Evolutionary conservation across 140 eudicot species (phyloP).

Genomic region (Senecio squalidus): DNA sequence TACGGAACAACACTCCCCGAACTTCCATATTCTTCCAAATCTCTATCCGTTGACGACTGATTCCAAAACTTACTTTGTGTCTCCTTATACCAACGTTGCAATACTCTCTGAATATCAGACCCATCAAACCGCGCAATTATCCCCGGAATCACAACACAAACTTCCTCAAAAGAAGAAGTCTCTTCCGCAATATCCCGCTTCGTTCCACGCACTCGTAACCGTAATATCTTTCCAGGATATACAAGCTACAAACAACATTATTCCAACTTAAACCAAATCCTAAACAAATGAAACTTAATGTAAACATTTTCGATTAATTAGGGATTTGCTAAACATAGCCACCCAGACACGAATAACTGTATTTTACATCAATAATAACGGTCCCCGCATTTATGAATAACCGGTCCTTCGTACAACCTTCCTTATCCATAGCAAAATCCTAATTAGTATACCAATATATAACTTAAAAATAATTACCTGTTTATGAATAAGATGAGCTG

Average conservation of each 20-base stretch:
- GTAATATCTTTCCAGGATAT: conserved; percentile 69
- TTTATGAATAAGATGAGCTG: conserved; percentile 77
- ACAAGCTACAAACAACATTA: conserved; percentile 52
- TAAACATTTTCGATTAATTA: no score
- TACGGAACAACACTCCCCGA: conserved; percentile 57
- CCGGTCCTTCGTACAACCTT: no score
- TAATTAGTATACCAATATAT: no score
- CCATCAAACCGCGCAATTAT: conserved; percentile 97
- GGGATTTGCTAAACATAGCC: no score
- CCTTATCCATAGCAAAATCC: no score
- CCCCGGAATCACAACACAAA: conserved; percentile 75
- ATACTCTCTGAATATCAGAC: conserved; percentile 86
- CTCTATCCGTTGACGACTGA: conserved; percentile 31
- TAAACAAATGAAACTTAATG: no score
- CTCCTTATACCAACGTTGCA: conserved; percentile 64
- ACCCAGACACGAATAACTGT: no score
- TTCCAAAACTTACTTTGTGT: conserved; percentile 58
- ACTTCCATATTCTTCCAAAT: conserved; percentile 39
- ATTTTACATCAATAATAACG: no score
- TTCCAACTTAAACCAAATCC: not conserved
- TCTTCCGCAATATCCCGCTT: conserved; percentile 75
- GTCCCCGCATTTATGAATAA: no score
- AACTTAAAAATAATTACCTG: no score
- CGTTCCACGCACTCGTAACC: conserved; percentile 85
- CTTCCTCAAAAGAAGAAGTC: conserved; percentile 72